phyloP scores from a whole-genome alignment of 148 eudicot species.

The Hydrangea macrophylla region DNA sequence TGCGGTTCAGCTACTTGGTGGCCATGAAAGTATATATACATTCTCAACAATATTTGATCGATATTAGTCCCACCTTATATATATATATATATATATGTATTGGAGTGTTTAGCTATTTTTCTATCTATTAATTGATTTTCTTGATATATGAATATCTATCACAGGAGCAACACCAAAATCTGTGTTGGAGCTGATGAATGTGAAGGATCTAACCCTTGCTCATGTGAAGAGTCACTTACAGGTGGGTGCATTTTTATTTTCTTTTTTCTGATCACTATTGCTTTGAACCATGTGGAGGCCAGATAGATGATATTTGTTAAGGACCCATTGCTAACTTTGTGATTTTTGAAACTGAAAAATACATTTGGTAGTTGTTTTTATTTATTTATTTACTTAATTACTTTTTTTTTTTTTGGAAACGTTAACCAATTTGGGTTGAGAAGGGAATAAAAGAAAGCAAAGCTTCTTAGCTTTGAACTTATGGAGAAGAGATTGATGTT shows the following conservation, averaged over 20 bases:
- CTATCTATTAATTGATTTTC: background rate
- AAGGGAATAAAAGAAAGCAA: too few species aligned
- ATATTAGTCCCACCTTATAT: background rate
- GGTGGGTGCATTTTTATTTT: constrained; percentile 59
- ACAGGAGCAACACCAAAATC: constrained; percentile 98
- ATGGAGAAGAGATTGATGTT: constrained; percentile 3
- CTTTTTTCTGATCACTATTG: constrained; percentile 1
- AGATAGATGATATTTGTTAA: too few species aligned
- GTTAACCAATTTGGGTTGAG: too few species aligned
- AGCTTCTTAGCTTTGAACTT: too few species aligned
- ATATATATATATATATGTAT: background rate
- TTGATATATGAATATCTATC: background rate
- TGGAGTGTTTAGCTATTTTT: too few species aligned
- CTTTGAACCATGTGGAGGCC: too few species aligned
- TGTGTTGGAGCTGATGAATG: constrained; percentile 92
- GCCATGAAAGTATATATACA: constrained; percentile 70
- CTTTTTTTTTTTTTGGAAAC: too few species aligned
- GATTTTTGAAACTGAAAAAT: too few species aligned
- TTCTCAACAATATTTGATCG: background rate
- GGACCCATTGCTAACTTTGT: too few species aligned
- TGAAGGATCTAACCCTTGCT: constrained; percentile 95
- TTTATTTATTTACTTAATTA: too few species aligned
- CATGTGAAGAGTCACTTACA: constrained; percentile 96
- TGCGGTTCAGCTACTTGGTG: constrained; percentile 96
- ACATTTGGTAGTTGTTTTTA: too few species aligned